A percentile compares a stretch with the other conserved stretches of the same genome.
Evolutionary conservation across 495 filamentous ascomycete species (phyloP).

Genomic region (Hyaloscypha bicolor): DNA sequence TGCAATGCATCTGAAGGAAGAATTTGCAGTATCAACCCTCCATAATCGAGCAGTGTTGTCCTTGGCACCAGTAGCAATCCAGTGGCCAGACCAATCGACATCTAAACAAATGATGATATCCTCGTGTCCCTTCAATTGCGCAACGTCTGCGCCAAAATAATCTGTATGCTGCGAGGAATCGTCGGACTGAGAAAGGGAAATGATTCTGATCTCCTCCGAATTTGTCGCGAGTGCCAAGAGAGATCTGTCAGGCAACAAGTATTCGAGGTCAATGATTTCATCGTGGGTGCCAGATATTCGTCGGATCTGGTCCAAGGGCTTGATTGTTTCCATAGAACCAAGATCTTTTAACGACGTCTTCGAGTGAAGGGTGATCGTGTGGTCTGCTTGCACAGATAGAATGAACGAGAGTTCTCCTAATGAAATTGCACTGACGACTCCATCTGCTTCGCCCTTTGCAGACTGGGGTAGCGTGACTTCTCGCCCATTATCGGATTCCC

Average conservation of each 20-base stretch:
- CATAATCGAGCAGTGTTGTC: constrained; percentile 94
- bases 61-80: constrained; percentile 94
- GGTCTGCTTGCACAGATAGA: constrained; percentile 85
- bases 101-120: constrained; percentile 96
- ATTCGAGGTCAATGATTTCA: constrained; percentile 92
- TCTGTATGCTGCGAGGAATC: constrained; percentile 35
- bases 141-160: constrained; percentile 88
- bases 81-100: constrained; percentile 93
- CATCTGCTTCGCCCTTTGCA: constrained; percentile 68
- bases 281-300: constrained; percentile 95
- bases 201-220: constrained; percentile 86
- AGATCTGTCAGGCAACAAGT: constrained; percentile 75
- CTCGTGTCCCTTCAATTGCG: constrained; percentile 81
- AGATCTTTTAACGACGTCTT: constrained; percentile 33
- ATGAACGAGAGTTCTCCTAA: constrained; percentile 62
- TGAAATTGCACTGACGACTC: constrained; percentile 72
- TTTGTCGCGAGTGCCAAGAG: constrained; percentile 92
- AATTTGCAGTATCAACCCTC: constrained; percentile 76
- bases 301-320: constrained; percentile 49
- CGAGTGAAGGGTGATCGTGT: constrained; percentile 79
- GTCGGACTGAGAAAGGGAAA: constrained; percentile 59
- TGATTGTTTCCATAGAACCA: constrained; percentile 25
- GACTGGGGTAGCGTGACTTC: constrained; percentile 65
- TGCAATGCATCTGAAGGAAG: constrained; percentile 76
- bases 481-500: constrained; percentile 71